Base-by-base conservation (phyloP, 2,329 filamentous ascomycete species). In the Trichoderma koningii region DNA sequence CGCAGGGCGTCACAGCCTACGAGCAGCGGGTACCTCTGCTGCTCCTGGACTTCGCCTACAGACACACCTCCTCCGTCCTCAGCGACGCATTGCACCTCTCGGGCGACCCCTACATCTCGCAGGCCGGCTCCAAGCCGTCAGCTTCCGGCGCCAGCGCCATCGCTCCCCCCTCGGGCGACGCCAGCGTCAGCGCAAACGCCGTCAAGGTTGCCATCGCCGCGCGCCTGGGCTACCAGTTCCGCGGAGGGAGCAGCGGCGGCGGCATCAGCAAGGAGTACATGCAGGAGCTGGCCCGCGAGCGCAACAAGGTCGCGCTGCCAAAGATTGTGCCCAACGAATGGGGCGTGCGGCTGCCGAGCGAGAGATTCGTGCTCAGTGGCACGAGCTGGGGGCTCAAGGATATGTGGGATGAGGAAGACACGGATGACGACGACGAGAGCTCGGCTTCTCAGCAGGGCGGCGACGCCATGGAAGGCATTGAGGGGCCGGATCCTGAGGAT, bases 21-120 rank as follows among this genome's bases (percentile, higher is more conserved):
- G 91, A 94, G 76, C 86, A 90, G 75, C 90, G 91, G 72, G 91
- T 95, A 1, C 91, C 91, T 0, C 84, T 94, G 0, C 87, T 93
- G 66, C 87, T 95, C 55, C 87, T 95, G 75, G 91, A 95, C 79
- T 94, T 94, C 74, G 90, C 91, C 55, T 95, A 95, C 83, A 87
- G 91, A 44, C 91, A 93, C 81, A 91, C 89, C 10, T 87, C 87
- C 1, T 84, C 85, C 65, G 82, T 93, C 42, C 85, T 93, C 21
- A 86, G 81, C 69, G 90, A 93, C 78, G 88, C 87, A 7, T 78
- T 91, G 17, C 88, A 90, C 72, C 84, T 91, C 28, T 83, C 84
- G 6, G 83, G 85, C 7, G 89, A 92, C 75, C 89, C 89, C 7
- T 90, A 91, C 78, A 81, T 85, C 21, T 78, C 81, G 7, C 82